These are phyloP conservation scores for Calonectria hawksworthii DNA, from an alignment of 2,329 filamentous ascomycete species.

Conservation along the genomic window DNA sequence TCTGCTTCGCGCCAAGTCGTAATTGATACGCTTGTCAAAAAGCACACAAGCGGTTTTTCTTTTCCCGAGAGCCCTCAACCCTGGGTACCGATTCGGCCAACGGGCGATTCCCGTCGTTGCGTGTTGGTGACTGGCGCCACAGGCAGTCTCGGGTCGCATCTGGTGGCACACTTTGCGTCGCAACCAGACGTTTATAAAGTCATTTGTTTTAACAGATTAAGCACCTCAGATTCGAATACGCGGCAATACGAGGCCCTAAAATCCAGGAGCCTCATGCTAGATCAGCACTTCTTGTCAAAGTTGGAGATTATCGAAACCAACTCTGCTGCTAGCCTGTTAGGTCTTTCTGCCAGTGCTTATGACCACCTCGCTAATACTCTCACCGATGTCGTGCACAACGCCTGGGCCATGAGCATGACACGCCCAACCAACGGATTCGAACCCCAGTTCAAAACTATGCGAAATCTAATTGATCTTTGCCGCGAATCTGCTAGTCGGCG, in stretches of 20 bases:
- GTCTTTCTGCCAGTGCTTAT: not conserved
- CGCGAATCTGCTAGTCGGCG: constrained; percentile 45
- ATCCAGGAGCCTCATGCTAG: not conserved
- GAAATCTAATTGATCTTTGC: constrained; percentile 41
- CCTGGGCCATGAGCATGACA: constrained; percentile 21
- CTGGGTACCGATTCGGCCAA: no score
- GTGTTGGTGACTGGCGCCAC: constrained; percentile 14
- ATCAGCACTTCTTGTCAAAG: not conserved
- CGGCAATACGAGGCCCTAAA: not conserved
- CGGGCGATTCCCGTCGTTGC: not conserved
- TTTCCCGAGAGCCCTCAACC: not conserved
- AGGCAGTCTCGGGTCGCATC: constrained; percentile 19
- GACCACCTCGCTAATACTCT: not conserved
- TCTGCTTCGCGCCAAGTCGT: not conserved
- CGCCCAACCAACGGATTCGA: not conserved
- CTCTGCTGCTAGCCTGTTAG: not conserved
- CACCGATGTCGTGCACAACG: constrained; percentile 24
- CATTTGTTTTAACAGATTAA: constrained; percentile 8
- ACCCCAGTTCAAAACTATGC: not conserved
- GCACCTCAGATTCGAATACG: not conserved
- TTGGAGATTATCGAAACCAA: constrained; percentile 5
- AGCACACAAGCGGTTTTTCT: not conserved
- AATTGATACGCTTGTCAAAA: not conserved
- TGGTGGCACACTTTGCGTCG: not conserved
- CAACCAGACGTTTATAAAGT: not conserved